Evolutionary conservation across 164 flowering plant species (phyloP), one percentile per base, ranked within the genome.

Genomic region (Buxus sempervirens): DNA sequence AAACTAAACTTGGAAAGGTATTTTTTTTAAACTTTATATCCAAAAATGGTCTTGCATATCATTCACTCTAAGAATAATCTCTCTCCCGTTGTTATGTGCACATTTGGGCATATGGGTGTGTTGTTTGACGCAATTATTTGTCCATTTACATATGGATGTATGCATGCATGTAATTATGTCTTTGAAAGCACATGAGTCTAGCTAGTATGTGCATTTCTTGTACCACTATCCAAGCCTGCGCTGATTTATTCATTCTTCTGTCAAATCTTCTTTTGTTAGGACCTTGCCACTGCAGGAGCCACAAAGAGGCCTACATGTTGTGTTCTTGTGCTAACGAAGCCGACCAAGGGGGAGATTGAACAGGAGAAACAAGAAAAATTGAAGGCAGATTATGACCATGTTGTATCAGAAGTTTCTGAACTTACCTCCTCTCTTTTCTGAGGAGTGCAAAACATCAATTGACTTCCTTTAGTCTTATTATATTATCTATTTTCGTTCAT

Each of bases 221-320:
- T 10, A 45, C 51, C 51, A 15, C 13, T 15, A 45, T 45, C 1
- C 51, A 45, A 45, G 51, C 16, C 25, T 42, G 24, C 4, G 38
- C 0, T 63, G 56, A 7, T 28, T 25, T 57, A 12, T 57, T 32
- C 8, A 13, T 15, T 57, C 10, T 5, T 57, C 26, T 45, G 51
- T 6, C 12, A 21, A 19, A 21, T 63, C 58, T 66, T 58, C 45
- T 51, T 41, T 62, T 70, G 67, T 27, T 84, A 94, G 96, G 98
- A 94, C 75, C 95, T 94, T 70, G 98, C 98, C 8, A 86, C 79
- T 77, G 98, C 97, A 9, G 97, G 96, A 56, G 81, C 91, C 20
- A 91, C 98, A 22, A 88, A 91, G 87, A 84, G 97, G 78, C 97
- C 98, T 27, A 91, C 98, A 0, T 90, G 98, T 75, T 94, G 98